Base-by-base conservation (phyloP, 257 asterid species). In the Anisodus acutangulus region DNA sequence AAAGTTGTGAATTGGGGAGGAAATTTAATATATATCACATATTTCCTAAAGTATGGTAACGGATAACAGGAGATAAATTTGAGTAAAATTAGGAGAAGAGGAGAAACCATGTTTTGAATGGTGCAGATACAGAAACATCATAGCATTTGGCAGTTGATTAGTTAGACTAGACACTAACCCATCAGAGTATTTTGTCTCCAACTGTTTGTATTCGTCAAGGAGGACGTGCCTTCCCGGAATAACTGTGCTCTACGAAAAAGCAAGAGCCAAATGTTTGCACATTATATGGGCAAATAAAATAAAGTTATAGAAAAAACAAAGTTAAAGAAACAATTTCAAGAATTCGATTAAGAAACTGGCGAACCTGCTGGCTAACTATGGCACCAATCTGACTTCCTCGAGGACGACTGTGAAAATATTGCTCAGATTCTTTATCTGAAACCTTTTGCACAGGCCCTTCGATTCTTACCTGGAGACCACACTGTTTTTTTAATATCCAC, bases 401-500 rank as follows among this genome's bases (percentile, higher is more conserved):
- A 57, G 91, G 93, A 71, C 93, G 92, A 19, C 93, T 87, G 43
- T 86, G 90, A 55, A 90, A 90, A 86, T 87, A 90, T 35, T 85
- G 88, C 72, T 87, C 90, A 86, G 93, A 87, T 74, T 88, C 93
- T 70, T 83, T 89, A 66, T 89, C 93, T 51, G 93, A 86, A 26
- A 90, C 91, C 80, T 89, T 90, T 84, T 76, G 82, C 81, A 90
- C 93, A 45, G 87, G 60, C n/a, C 93, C 93, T 88, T 89, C 92
- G 12, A 90, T 84, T 90, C 93, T 88, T 55, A 90, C 91, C 93
- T 90, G 82, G 64, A 83, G 66, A 22, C 78, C 83, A 66, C 31
- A 64, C 12, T 9, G 17, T 63, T 80, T 17, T 81, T 64, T 59
- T 10, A 37, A 84, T 83, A 71, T 71, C 62, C 74, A 41, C 79